phyloP scores from a whole-genome alignment of 306 rosid species.

The Prunus davidiana region DNA sequence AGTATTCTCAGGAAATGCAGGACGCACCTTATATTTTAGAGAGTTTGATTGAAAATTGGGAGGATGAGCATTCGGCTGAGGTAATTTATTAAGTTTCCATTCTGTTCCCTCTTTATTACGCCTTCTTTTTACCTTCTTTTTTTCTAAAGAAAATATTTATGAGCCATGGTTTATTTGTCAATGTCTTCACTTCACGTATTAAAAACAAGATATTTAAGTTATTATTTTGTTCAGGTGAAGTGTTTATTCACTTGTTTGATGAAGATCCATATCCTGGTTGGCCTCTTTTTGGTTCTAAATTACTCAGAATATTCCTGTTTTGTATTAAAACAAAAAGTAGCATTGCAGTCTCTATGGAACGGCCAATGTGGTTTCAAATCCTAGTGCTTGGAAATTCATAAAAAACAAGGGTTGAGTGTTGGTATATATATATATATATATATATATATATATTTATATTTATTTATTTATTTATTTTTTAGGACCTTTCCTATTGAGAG shows the following conservation, averaged over 20 bases:
- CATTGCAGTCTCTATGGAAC: neutral
- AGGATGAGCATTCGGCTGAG: conserved; percentile 94
- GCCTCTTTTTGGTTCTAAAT: neutral
- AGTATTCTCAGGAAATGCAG: conserved; percentile 93
- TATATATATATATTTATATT: no score
- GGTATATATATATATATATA: neutral
- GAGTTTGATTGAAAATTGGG: conserved; percentile 89
- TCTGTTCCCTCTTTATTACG: neutral
- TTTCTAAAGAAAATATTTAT: neutral
- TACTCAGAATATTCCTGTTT: neutral
- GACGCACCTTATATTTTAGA: conserved; percentile 95
- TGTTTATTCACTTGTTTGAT: neutral
- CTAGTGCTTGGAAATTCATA: neutral
- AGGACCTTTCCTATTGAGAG: no score
- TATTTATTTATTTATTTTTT: no score
- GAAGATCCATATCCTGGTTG: neutral
- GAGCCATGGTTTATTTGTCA: neutral
- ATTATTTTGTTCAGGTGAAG: neutral
- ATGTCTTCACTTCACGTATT: neutral
- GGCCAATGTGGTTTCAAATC: neutral
- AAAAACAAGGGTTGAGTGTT: neutral
- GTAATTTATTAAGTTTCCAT: conserved; percentile 32
- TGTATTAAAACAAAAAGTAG: neutral
- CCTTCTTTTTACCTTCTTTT: neutral
- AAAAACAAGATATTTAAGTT: neutral